These are phyloP conservation scores for Rickenella mellea DNA, from an alignment of 768 basidiomycete genomes.

Conservation along the genomic window DNA sequence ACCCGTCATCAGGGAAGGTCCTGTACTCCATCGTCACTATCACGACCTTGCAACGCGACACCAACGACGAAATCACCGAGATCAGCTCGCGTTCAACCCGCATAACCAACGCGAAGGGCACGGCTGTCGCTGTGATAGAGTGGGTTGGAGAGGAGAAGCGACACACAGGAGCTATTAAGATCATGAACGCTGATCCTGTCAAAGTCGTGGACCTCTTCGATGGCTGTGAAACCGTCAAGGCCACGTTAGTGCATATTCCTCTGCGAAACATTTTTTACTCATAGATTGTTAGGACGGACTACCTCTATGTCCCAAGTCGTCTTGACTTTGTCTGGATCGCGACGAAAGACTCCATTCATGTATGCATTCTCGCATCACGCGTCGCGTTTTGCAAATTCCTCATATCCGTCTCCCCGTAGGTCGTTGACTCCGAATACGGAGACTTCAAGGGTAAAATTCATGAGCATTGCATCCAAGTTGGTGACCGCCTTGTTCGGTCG, in stretches of 20 bases:
- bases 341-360: conserved; percentile 26
- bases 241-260: conserved; percentile 11
- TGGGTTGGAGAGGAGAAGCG: conserved; percentile 35
- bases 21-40: conserved; percentile 42
- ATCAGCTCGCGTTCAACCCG: conserved; percentile 29
- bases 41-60: conserved; percentile 19
- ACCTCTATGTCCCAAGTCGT: conserved; percentile 51
- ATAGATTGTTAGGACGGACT: conserved; percentile 35
- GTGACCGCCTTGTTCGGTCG: conserved; percentile 36
- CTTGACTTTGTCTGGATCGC: conserved; percentile 56
- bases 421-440: conserved; percentile 44
- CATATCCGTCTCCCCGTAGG: conserved; percentile 20
- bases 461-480: conserved; percentile 37
- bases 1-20: conserved; percentile 39
- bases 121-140: conserved; percentile 33
- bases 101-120: conserved; percentile 33
- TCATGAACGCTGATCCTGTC: conserved; percentile 42
- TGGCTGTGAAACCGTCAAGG: conserved; percentile 40
- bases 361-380: too few relatives aligned
- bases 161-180: conserved; percentile 38
- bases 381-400: neutral
- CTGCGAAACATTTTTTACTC: conserved; percentile 4
- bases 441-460: conserved; percentile 41
- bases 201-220: conserved; percentile 44
- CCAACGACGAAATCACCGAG: conserved; percentile 15